These are phyloP conservation scores for Centella asiatica DNA, from an alignment of 129 eudicot species.

Conservation along the genomic window DNA sequence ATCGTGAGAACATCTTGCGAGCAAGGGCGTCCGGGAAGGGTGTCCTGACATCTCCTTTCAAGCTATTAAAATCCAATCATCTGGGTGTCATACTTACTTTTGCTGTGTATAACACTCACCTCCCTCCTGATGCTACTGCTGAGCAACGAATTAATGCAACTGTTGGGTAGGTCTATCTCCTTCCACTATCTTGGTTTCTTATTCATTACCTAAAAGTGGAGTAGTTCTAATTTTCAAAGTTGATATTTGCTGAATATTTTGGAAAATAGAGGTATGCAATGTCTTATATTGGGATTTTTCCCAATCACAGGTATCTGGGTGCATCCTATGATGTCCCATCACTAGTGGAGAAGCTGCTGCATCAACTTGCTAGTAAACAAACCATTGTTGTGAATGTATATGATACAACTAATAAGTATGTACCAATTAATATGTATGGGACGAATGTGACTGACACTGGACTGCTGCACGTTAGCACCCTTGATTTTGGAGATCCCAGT, in stretches of 20 bases:
- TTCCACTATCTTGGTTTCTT: conserved; percentile 1
- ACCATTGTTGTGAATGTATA: conserved; percentile 83
- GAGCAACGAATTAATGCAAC: conserved; percentile 74
- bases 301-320: conserved; percentile 60
- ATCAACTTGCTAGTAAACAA: conserved; percentile 91
- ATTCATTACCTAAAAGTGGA: background rate
- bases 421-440: conserved; percentile 71
- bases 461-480: conserved; percentile 44
- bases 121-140: conserved; percentile 62
- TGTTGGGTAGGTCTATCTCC: conserved; percentile 49
- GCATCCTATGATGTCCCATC: conserved; percentile 88
- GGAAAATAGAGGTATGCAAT: background rate
- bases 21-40: conserved; percentile 95
- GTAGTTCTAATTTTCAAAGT: background rate
- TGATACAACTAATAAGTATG: conserved; percentile 54
- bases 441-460: conserved; percentile 53
- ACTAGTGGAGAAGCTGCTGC: conserved; percentile 81
- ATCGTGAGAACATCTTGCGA: conserved; percentile 85
- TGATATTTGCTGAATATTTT: background rate
- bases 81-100: conserved; percentile 90
- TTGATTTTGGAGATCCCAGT: conserved; percentile 89
- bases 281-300: conserved; percentile 2
- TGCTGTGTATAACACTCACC: conserved; percentile 62
- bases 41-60: conserved; percentile 85
- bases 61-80: conserved; percentile 74